Conservation (phyloP, 176 grass and related monocot species). For the Carex pumila region DNA sequence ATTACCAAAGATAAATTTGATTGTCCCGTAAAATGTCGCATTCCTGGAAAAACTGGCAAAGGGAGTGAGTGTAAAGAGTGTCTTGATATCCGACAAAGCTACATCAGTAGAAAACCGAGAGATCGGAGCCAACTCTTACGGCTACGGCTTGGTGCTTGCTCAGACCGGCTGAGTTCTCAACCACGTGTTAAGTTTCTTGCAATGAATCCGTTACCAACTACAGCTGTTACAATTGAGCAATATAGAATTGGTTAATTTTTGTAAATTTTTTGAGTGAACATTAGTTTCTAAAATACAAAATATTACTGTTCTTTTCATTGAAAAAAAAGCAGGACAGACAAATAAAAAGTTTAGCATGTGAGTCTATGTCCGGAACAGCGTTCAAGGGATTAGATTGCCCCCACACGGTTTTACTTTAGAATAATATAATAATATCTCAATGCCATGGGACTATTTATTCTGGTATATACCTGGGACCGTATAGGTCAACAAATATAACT, state of each 20-base stretch:
- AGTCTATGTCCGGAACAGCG: too few species aligned
- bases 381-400: too few species aligned
- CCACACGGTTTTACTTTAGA: too few species aligned
- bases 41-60: constrained; percentile 78
- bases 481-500: too few species aligned
- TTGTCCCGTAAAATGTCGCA: constrained; percentile 77
- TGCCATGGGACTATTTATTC: too few species aligned
- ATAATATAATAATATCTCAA: too few species aligned
- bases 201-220: constrained; percentile 56
- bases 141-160: constrained; percentile 80
- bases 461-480: too few species aligned
- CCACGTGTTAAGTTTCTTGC: constrained; percentile 46
- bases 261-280: too few species aligned
- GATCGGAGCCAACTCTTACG: constrained; percentile 48
- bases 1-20: constrained; percentile 81
- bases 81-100: constrained; percentile 85
- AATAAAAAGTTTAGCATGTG: too few species aligned
- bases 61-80: constrained; percentile 79
- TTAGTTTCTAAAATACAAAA: too few species aligned
- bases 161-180: constrained; percentile 61
- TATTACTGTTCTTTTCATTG: too few species aligned
- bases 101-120: constrained; percentile 55
- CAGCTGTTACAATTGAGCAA: constrained; percentile 30
- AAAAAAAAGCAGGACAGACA: too few species aligned
- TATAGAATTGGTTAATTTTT: not conserved